Base-by-base conservation (phyloP, 352 stramenopile species). In the Ophiocytium majus region DNA sequence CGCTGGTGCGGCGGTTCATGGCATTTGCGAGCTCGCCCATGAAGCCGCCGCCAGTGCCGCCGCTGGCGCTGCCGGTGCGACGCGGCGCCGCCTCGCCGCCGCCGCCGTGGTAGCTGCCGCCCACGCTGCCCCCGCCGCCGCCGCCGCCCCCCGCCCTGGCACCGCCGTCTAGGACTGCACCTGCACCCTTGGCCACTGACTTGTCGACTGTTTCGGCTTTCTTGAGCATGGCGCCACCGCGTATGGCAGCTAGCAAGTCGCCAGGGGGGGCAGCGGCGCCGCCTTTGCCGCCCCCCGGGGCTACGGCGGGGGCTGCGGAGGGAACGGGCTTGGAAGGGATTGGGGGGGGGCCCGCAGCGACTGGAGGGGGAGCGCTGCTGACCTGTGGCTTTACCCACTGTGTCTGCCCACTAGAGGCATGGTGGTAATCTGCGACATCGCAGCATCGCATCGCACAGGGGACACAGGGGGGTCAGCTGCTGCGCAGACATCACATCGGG, bases 11-110 rank as follows among this genome's bases (percentile, higher is more conserved):
- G 5, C 66, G 5, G 35, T 78, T 78, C 66, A 78, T 78, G 32
- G 66, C 66, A 14, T 10, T 14, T 14, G 66, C 66, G 5, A 78
- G 66, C 66, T 78, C 66, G 66, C 66, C 17, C 66, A 78, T 78
- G 32, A 78, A 78, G 66, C 66, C 66, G 35, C 66, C 66, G 5
- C 66, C 66, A 17, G 32, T 17, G 35, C 35, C 35, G 14, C 66
- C 35, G 32, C 66, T 10, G 32, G 5, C 32, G 35, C 32, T 17
- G 32, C 35, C 66, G 23, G 23, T 71, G 28, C 28, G 23, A 71
- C 57, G 23, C 23, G 23, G 23, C 28, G 19, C 57, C 28, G 28
- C 57, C 28, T 28, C 19, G 66, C 66, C 66, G 14, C 43, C 43
- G 35, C 66, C 66, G 35, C 35, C 35, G 32, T 78, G 32, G 35